Evolutionary conservation across 139 green algal genomes (phyloP).

Genomic region (Picochlorum sp.): DNA sequence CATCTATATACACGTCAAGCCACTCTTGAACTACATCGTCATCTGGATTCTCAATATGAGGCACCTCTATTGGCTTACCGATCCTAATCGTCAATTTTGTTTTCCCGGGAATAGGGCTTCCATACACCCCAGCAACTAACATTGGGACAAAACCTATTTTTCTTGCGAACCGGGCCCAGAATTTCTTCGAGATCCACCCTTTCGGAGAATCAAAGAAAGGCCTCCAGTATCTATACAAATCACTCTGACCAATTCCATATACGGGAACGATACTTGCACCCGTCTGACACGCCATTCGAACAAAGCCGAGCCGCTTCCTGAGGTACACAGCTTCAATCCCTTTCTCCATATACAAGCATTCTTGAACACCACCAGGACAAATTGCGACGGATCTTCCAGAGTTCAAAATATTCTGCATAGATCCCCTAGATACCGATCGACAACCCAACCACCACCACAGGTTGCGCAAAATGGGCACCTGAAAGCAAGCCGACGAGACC

Average conservation of each 20-base stretch:
- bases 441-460: slow-evolving; percentile 29
- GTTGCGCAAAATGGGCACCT: slow-evolving; percentile 1
- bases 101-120: background rate
- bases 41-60: background rate
- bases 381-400: slow-evolving; percentile 21
- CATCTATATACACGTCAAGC: slow-evolving; percentile 14
- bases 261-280: slow-evolving; percentile 62
- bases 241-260: slow-evolving; percentile 79
- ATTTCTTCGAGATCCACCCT: background rate
- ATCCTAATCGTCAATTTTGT: slow-evolving; percentile 14
- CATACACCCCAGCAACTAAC: slow-evolving; percentile 2
- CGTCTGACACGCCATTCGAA: slow-evolving; percentile 55
- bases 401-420: slow-evolving; percentile 1
- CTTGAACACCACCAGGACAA: slow-evolving; percentile 39
- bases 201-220: slow-evolving; percentile 19
- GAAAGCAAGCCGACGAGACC: slow-evolving; percentile 9
- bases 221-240: slow-evolving; percentile 41
- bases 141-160: slow-evolving; percentile 17
- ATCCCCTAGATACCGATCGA: background rate
- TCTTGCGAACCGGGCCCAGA: slow-evolving; percentile 1
- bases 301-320: slow-evolving; percentile 52
- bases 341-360: slow-evolving; percentile 62
- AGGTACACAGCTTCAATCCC: slow-evolving; percentile 58
- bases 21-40: slow-evolving; percentile 8
- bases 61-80: slow-evolving; percentile 14